phyloP scores from a whole-genome alignment of 805 yeast species.

The Kuraishia borneana region DNA sequence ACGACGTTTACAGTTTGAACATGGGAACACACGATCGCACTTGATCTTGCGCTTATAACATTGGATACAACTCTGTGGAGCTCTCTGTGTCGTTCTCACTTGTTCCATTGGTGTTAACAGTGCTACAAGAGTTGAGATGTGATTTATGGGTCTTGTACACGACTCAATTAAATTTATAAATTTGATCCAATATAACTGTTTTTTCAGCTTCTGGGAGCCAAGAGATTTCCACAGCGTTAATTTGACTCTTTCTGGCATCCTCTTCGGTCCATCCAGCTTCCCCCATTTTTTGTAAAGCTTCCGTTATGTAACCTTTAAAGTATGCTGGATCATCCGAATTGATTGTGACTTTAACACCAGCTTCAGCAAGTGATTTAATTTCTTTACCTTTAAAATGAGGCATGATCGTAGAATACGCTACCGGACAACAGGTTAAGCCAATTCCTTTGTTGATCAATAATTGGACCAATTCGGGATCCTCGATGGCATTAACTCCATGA shows the following conservation, averaged over 20 bases:
- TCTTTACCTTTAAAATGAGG: no score
- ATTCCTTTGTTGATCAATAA: conserved; percentile 21
- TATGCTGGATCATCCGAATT: conserved; percentile 28
- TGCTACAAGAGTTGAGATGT: no score
- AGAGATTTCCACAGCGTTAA: no score
- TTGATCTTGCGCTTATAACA: conserved; percentile 36
- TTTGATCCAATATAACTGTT: no score
- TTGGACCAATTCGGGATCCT: conserved; percentile 20
- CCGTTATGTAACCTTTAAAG: no score
- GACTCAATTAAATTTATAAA: no score
- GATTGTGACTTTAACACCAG: conserved; percentile 26
- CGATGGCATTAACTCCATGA: conserved; percentile 30
- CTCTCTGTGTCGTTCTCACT: conserved; percentile 8
- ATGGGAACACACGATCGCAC: conserved; percentile 36
- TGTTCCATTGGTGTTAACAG: no score
- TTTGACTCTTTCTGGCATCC: no score
- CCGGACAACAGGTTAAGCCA: conserved; percentile 30
- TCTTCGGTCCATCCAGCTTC: no score
- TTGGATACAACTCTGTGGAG: conserved; percentile 30
- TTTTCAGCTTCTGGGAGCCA: no score
- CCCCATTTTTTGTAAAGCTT: no score
- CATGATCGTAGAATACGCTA: conserved; percentile 18
- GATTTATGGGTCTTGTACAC: no score
- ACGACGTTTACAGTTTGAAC: conserved; percentile 29
- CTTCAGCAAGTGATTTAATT: conserved; percentile 19